Evolutionary conservation across 768 basidiomycete genomes (phyloP).

Genomic region (Udeniomyces megalosporus): DNA sequence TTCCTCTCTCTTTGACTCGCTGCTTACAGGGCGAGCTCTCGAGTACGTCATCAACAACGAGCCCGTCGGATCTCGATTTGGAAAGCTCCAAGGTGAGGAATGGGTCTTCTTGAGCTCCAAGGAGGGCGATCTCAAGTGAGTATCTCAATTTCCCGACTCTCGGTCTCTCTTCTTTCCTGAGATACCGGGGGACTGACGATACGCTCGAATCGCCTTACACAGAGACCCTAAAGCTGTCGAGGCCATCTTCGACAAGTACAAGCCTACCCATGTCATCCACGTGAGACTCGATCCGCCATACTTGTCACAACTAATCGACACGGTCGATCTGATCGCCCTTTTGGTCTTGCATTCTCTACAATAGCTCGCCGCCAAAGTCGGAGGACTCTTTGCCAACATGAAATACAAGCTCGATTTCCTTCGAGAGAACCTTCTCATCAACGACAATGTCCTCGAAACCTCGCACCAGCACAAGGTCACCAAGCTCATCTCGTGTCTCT

Average conservation of each 20-base stretch:
- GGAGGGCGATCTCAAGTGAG: constrained; percentile 71
- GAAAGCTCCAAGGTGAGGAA: constrained; percentile 47
- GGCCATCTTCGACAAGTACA: constrained; percentile 70
- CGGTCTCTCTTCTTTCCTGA: no score
- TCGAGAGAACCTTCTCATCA: constrained; percentile 86
- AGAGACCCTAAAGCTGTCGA: constrained; percentile 57
- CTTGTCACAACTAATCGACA: background rate
- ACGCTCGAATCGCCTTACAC: background rate
- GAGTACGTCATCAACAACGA: constrained; percentile 62
- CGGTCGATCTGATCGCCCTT: background rate
- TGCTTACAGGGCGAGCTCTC: constrained; percentile 38
- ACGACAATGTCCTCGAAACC: constrained; percentile 75
- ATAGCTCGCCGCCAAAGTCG: constrained; percentile 68
- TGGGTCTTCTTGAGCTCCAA: constrained; percentile 71
- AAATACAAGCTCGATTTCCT: constrained; percentile 88
- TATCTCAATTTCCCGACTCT: background rate
- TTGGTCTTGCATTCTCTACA: background rate
- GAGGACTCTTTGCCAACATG: constrained; percentile 92
- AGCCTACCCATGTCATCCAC: constrained; percentile 92
- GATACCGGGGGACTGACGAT: no score
- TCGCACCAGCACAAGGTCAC: constrained; percentile 46
- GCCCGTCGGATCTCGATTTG: constrained; percentile 60
- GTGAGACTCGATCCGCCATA: background rate
- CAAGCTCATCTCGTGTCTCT: constrained; percentile 87
- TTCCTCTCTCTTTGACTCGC: no score